Evolutionary conservation across 1,284 basidiomycete genomes (phyloP).

Genomic region (Sanghuangporus baumii): DNA sequence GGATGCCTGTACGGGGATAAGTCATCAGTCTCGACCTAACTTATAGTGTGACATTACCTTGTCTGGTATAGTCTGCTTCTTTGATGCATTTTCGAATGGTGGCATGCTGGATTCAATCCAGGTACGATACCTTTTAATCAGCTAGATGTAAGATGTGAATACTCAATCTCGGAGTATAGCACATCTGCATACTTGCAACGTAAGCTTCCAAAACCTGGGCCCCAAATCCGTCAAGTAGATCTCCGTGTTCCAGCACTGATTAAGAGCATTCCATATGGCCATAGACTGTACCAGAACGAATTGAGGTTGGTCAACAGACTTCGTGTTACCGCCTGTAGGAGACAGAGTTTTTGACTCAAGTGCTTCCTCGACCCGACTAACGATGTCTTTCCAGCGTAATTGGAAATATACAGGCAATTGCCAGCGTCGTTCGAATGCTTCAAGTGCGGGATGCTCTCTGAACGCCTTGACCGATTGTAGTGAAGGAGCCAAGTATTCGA

Average conservation of each 20-base stretch:
- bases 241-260: slow-evolving; percentile 79
- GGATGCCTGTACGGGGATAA: background rate
- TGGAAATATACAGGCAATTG: slow-evolving; percentile 97
- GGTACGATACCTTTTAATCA: slow-evolving; percentile 69
- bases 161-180: background rate
- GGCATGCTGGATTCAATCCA: slow-evolving; percentile 59
- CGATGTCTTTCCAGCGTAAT: slow-evolving; percentile 94
- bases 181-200: slow-evolving; percentile 60
- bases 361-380: slow-evolving; percentile 66
- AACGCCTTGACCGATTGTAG: slow-evolving; percentile 62
- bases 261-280: slow-evolving; percentile 68
- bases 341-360: slow-evolving; percentile 45
- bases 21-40: background rate
- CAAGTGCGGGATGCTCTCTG: slow-evolving; percentile 66
- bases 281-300: slow-evolving; percentile 62
- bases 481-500: slow-evolving; percentile 82
- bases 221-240: slow-evolving; percentile 79
- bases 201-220: slow-evolving; percentile 83
- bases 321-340: slow-evolving; percentile 24
- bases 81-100: slow-evolving; percentile 32
- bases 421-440: slow-evolving; percentile 81
- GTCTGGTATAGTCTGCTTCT: slow-evolving; percentile 30
- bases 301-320: slow-evolving; percentile 16
- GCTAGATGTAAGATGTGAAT: slow-evolving; percentile 35
- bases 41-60: slow-evolving; percentile 24